Percentiles rank a stretch among this genome's conserved stretches.
phyloP scores from a whole-genome alignment of 73 alveolate species.

The Paramecium tetraurelia region DNA sequence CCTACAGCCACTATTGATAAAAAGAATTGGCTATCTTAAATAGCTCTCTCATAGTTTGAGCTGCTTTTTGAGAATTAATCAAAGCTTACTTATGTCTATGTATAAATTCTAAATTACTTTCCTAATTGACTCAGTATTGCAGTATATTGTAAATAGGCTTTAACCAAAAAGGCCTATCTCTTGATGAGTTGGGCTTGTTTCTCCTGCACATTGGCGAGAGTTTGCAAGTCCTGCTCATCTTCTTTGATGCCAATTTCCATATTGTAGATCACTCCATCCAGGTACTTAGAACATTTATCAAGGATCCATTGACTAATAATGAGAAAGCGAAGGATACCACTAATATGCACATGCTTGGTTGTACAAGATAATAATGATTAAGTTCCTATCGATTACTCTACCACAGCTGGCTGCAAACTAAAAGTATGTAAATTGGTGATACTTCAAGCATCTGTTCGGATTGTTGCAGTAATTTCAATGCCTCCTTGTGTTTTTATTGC shows the following conservation, averaged over 20 bases:
- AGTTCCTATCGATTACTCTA: conserved; percentile 53
- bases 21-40: neutral
- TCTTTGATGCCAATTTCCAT: conserved; percentile 55
- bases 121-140: conserved; percentile 38
- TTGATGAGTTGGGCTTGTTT: neutral
- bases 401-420: conserved; percentile 66
- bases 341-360: conserved; percentile 62
- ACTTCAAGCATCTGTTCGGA: conserved; percentile 61
- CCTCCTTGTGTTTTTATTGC: neutral
- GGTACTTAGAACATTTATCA: conserved; percentile 58
- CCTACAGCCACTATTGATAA: neutral
- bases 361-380: conserved; percentile 49
- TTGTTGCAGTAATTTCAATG: neutral
- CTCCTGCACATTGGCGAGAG: neutral
- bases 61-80: conserved; percentile 26
- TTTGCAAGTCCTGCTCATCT: conserved; percentile 36
- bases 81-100: conserved; percentile 40
- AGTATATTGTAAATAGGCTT: conserved; percentile 1
- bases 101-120: neutral
- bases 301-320: conserved; percentile 35
- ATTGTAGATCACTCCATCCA: conserved; percentile 61
- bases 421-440: neutral
- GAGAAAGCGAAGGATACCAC: neutral
- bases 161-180: neutral
- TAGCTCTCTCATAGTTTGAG: neutral